These are phyloP conservation scores for Fusarium sp. DNA, from an alignment of 2,329 filamentous ascomycete genomes.

Conservation along the genomic window DNA sequence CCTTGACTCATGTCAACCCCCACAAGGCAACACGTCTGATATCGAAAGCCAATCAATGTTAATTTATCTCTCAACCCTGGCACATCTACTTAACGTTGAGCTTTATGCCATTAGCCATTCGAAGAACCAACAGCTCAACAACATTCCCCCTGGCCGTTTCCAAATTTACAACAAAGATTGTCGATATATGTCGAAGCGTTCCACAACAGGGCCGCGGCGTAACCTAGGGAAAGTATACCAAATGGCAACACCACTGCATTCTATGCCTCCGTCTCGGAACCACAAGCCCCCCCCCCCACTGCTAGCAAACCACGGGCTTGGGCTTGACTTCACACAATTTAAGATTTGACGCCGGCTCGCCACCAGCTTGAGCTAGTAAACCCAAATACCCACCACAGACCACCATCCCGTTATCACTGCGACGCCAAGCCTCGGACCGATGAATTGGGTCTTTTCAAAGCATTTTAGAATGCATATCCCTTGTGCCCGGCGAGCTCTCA, in stretches of 20 bases:
- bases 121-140: slow-evolving; percentile 6
- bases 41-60: slow-evolving; percentile 1
- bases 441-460: slow-evolving; percentile 9
- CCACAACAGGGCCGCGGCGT: slow-evolving; percentile 15
- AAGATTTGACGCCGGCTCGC: slow-evolving; percentile 40
- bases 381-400: slow-evolving; percentile 13
- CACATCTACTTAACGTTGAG: neutral
- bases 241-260: slow-evolving; percentile 27
- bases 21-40: neutral
- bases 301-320: slow-evolving; percentile 25
- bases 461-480: slow-evolving; percentile 9
- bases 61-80: neutral
- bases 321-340: slow-evolving; percentile 15
- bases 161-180: slow-evolving; percentile 13
- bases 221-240: slow-evolving; percentile 10
- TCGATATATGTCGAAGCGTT: slow-evolving; percentile 9
- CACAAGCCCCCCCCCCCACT: slow-evolving; percentile 18
- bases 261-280: slow-evolving; percentile 14
- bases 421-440: slow-evolving; percentile 41
- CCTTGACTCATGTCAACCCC: slow-evolving; percentile 31
- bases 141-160: slow-evolving; percentile 13
- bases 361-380: slow-evolving; percentile 31
- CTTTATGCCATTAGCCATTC: slow-evolving; percentile 1
- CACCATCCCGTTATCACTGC: neutral
- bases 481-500: slow-evolving; percentile 1